Base-by-base conservation (phyloP, 2,329 filamentous ascomycete genomes). In the Ilyonectria robusta region DNA sequence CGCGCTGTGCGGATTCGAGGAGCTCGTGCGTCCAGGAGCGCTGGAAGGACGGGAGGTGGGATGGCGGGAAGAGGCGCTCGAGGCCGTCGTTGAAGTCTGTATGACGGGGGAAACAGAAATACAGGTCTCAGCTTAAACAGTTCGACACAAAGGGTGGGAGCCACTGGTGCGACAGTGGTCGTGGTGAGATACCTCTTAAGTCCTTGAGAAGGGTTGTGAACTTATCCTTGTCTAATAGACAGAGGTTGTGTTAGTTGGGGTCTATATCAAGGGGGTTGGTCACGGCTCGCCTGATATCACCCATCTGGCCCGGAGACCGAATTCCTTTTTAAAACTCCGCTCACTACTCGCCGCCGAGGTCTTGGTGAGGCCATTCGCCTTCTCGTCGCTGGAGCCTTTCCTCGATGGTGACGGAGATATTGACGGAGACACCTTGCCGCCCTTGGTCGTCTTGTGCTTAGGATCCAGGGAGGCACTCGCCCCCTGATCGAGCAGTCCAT, bases 81-180 rank as follows among this genome's bases (percentile, higher is more conserved):
- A 85, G 77, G 46, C 84, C 83, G 73, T 85, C 82, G 72, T 85
- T 85, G 74, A 82, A 84, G 73, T 84, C 83, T 80, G 70, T 6
- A 29, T 46, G 10, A 40, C 6, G n/a, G 33, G 19, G 50, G 13
- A 26, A 37, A 42, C 21, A 15, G 46, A 13, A 15, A 23, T 13
- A 23, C 23, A 23, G 17, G 11, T 48, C 44, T 59, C 26, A 62
- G 59, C 31, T 67, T 48, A 51, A 63, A 40, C 37, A 26, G 48
- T 29, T n/a, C 7, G 46, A 54, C 21, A 35, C 11, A 2, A 19
- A 37, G 3, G 37, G 4, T 15, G 55, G 37, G 19, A 35, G 37
- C 4, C 10, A 54, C 17, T 10, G 44, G 26, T n/a, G 40, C 6
- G 40, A 17, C 11, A 40, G 10, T 10, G 29, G 51, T 11, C 13